Base-by-base conservation (phyloP, 2,329 filamentous ascomycete species). In the Claviceps sorghi region DNA sequence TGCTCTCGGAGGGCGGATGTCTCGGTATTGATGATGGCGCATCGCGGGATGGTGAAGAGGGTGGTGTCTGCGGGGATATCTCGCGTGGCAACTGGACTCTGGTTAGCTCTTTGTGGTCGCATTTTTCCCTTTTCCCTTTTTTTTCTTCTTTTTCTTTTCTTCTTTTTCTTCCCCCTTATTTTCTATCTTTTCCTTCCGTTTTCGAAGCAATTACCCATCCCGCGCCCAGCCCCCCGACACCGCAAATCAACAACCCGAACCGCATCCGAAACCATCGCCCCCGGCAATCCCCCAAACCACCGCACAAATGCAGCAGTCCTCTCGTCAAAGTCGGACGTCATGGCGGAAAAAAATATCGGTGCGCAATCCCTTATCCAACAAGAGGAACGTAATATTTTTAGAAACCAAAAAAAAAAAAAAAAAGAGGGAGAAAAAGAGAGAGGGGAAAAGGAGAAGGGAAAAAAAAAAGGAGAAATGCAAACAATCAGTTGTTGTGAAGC, bases 11-110 rank as follows among this genome's bases (percentile, higher is more conserved):
- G 72, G 48, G 77, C 73, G 1, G 88, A 93, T 42, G 85, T 94
- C 62, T 84, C 76, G 22, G 79, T 72, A 58, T 79, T 86, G 62
- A 95, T 79, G 56, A 95, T 82, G 49, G 77, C 72, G 47, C 72
- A 69, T 55, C 86, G 80, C 2, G 88, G 88, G 55, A 95, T 86
- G 47, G 80, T 83, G 71, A 95, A 95, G 44, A 95, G 76, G 48
- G 84, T 78, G 53, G 88, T 86, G 55, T 89, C 86, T 59, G 85
- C 77, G 19, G 74, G 69, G 51, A 95, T 87, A 56, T 88, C 79
- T 53, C 75, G 65, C 22, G 70, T 76, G 29, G 88, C 86, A 60
- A 94, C 86, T 91, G 22, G 26, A 22, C 1, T 34, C 53, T 6
- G 19, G 41, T 52, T 34, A 55, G 46, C n/a, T 30, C 15, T n/a